Evolutionary conservation across 163 green algal species (phyloP).

Genomic region (Chlamydomonas reinhardtii): DNA sequence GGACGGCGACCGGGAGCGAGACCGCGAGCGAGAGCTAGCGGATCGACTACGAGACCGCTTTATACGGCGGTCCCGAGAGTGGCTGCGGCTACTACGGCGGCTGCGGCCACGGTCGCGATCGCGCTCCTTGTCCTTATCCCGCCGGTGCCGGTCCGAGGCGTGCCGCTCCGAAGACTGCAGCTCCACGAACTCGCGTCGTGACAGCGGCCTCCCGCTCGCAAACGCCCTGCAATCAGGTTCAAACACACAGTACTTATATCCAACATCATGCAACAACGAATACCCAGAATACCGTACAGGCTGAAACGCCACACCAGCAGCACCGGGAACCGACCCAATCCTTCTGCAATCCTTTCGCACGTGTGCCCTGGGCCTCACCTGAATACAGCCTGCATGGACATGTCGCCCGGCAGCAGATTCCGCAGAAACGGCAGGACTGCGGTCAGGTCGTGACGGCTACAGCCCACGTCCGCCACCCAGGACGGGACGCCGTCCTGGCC

Average conservation of each 20-base stretch:
- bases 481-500: slow-evolving; percentile 5
- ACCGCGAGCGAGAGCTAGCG: not conserved
- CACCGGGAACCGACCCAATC: no score
- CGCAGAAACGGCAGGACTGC: slow-evolving; percentile 25
- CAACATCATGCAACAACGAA: no score
- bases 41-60: slow-evolving; percentile 13
- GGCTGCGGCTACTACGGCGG: slow-evolving; percentile 2
- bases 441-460: slow-evolving; percentile 14
- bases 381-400: slow-evolving; percentile 44
- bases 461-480: slow-evolving; percentile 17
- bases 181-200: slow-evolving; percentile 50
- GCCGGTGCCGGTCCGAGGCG: not conserved
- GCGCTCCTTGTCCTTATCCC: not conserved
- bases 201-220: slow-evolving; percentile 44
- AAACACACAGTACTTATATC: not conserved
- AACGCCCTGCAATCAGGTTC: slow-evolving; percentile 46
- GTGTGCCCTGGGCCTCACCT: not conserved
- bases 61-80: not conserved
- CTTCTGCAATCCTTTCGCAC: no score
- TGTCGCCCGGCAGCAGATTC: slow-evolving; percentile 43
- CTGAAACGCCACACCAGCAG: no score
- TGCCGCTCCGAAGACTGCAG: slow-evolving; percentile 35
- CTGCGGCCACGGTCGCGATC: not conserved
- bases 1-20: not conserved
- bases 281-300: no score